phyloP scores from a whole-genome alignment of 73 alveolate species.

The Stentor coeruleus region DNA sequence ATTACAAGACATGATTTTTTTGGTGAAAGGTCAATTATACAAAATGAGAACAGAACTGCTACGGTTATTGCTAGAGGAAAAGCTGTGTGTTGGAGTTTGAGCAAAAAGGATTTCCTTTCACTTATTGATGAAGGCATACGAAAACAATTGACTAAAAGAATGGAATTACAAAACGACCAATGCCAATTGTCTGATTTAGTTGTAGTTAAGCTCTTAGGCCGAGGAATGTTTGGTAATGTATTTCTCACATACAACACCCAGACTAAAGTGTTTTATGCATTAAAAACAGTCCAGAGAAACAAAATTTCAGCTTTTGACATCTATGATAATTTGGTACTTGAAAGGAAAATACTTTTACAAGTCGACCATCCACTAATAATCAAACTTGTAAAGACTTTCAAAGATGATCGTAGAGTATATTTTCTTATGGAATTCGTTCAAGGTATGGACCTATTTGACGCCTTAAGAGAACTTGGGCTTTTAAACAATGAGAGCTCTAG shows the following conservation, averaged over 20 bases:
- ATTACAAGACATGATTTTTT: slow-evolving; percentile 53
- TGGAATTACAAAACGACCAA: slow-evolving; percentile 46
- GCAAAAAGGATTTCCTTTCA: slow-evolving; percentile 30
- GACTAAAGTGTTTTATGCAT: slow-evolving; percentile 40
- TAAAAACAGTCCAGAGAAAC: slow-evolving; percentile 32
- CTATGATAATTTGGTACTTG: slow-evolving; percentile 40
- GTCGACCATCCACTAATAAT: slow-evolving; percentile 47
- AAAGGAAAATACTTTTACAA: slow-evolving; percentile 31
- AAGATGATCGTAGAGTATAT: slow-evolving; percentile 31
- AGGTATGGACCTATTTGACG: slow-evolving; percentile 53
- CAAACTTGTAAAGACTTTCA: slow-evolving; percentile 41
- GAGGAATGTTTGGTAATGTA: slow-evolving; percentile 51
- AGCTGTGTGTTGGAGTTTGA: slow-evolving; percentile 33
- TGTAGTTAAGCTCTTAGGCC: slow-evolving; percentile 41
- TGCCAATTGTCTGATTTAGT: slow-evolving; percentile 41
- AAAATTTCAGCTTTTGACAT: slow-evolving; percentile 33
- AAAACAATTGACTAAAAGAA: slow-evolving; percentile 37
- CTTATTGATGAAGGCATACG: slow-evolving; percentile 38
- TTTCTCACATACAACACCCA: slow-evolving; percentile 24
- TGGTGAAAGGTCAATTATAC: slow-evolving; percentile 45
- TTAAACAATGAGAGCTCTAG: slow-evolving; percentile 40
- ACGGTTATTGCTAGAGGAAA: slow-evolving; percentile 49
- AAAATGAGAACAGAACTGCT: slow-evolving; percentile 49
- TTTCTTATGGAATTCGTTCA: slow-evolving; percentile 45
- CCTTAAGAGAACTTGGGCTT: slow-evolving; percentile 44